Evolutionary conservation across 441 rosid species (phyloP), one percentile per base, ranked within the genome.

Genomic region (Arabidopsis lyrata): DNA sequence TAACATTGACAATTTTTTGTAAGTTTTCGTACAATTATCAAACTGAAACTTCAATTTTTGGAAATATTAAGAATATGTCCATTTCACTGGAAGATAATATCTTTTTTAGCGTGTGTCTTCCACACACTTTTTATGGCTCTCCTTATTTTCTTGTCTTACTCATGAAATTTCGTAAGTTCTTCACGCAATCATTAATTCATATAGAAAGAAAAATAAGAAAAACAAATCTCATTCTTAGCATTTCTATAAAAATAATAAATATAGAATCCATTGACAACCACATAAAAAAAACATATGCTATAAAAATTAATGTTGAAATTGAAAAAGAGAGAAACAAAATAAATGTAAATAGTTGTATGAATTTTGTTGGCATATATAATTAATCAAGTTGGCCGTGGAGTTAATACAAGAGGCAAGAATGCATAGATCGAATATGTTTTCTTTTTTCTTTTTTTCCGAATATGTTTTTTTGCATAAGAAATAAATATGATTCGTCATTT

Each of bases 71-170:
- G 66, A 63, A 56, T 55, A 38, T 39, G 72, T 70, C 56, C 4
- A 45, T 63, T 70, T 49, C 61, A 56, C 8, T 3, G 16, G 10
- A 27, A 29, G 31, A 47, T 63, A 56, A 76, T 54, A 54, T 61
- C 31, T 20, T 18, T 62, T 12, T 69, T 70, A 71, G 76, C 67
- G 76, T 63, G 80, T 76, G 80, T 49, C 72, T 63, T 63, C 72
- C 80, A 63, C 76, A 48, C 15, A 70, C 62, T 76, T 76, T 31
- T 70, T 70, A 63, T 76, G 75, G 66, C 57, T 76, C 79, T 75
- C 65, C 70, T 68, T 41, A 4, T 8, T 68, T 60, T 24, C 36
- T 5, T 53, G 10, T 35, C 44, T 27, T 27, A 31, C 29, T 62
- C 65, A 34, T 68, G 14, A 29, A 16, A 47, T 27, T 62, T 55